phyloP scores from a whole-genome alignment of 805 yeast species.

The Danielozyma ontarioensis region DNA sequence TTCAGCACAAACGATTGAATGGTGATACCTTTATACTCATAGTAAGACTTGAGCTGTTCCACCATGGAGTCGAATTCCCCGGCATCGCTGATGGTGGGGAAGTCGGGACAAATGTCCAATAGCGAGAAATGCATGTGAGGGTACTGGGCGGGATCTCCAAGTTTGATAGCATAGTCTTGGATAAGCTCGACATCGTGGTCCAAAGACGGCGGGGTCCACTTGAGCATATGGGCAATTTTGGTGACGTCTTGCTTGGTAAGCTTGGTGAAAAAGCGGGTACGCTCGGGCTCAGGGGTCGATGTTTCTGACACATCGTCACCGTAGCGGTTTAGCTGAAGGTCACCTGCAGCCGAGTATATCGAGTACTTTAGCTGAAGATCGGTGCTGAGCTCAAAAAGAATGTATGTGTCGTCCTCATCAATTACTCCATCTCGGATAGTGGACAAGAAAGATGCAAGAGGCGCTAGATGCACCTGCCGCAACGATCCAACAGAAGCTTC shows the following conservation, averaged over 20 bases:
- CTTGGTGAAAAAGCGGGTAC: not conserved
- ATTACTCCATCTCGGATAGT: not conserved
- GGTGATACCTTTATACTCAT: conserved; percentile 9
- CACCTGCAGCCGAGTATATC: not conserved
- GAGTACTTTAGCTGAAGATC: no score
- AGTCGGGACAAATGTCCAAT: conserved; percentile 10
- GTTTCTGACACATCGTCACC: not conserved
- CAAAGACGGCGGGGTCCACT: no score
- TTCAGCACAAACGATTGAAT: conserved; percentile 9
- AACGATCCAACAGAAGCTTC: no score
- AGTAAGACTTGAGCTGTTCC: conserved; percentile 20
- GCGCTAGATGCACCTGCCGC: no score
- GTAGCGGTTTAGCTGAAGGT: not conserved
- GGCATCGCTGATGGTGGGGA: conserved; percentile 14
- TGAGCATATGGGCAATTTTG: no score
- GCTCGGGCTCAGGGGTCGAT: not conserved
- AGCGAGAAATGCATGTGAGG: conserved; percentile 4
- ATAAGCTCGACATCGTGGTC: conserved; percentile 12
- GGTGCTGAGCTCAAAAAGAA: not conserved
- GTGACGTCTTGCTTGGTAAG: not conserved
- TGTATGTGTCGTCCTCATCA: not conserved
- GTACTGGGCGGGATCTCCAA: conserved; percentile 10
- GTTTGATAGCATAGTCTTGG: conserved; percentile 17
- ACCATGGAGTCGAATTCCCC: conserved; percentile 31
- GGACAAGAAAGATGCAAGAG: not conserved